phyloP scores from a whole-genome alignment of 306 rosid genomes.

The Ceratonia siliqua region DNA sequence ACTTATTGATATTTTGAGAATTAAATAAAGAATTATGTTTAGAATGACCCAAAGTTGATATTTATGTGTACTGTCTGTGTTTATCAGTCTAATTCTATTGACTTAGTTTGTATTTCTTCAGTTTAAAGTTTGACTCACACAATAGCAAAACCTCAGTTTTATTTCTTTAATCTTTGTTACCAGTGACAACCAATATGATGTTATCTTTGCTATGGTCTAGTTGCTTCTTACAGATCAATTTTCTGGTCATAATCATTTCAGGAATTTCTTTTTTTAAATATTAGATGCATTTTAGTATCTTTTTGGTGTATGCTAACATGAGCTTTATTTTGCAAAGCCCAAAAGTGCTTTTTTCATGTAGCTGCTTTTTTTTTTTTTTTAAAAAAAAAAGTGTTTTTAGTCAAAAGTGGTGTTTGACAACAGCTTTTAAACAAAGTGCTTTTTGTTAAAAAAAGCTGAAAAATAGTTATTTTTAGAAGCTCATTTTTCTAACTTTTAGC shows the following conservation, averaged over 20 bases:
- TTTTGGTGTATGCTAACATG: no score
- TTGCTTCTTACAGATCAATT: not conserved
- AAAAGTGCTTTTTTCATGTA: no score
- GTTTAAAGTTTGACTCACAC: not conserved
- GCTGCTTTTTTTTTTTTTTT: no score
- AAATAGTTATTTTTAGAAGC: no score
- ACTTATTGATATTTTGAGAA: conserved; percentile 22
- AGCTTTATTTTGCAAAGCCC: no score
- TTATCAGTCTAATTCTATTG: not conserved
- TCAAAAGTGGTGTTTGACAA: no score
- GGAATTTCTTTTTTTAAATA: conserved; percentile 7
- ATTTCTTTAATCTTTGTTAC: conserved; percentile 8
- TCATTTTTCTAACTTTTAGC: no score
- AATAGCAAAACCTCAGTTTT: not conserved
- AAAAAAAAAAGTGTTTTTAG: no score
- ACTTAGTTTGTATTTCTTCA: not conserved
- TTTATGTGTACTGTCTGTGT: not conserved
- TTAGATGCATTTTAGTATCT: not conserved
- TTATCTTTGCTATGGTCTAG: conserved; percentile 2
- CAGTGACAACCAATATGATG: not conserved
- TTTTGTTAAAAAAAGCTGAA: no score
- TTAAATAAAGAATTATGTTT: conserved; percentile 2
- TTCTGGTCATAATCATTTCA: not conserved
- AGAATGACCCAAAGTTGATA: conserved; percentile 17
- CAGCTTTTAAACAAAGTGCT: no score